Conservation (phyloP, 2,329 filamentous ascomycete genomes). For the Curvularia spicifera region DNA sequence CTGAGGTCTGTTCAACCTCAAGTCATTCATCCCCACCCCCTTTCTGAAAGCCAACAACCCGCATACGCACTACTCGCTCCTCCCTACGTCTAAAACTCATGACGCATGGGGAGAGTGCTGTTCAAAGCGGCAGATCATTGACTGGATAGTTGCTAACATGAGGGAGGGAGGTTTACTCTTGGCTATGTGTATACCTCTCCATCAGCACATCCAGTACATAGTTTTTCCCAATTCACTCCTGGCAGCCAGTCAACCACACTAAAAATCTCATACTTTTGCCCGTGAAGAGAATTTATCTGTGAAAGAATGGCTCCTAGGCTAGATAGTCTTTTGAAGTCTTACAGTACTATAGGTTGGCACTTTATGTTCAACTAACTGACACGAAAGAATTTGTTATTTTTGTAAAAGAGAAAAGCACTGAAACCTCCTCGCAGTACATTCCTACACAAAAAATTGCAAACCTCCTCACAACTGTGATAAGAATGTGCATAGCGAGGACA, state of each 20-base stretch:
- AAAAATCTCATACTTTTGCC: not conserved
- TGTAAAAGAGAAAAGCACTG: too few relatives aligned
- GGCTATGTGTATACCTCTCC: not conserved
- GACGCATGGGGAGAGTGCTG: not conserved
- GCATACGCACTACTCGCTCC: not conserved
- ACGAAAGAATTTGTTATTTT: too few relatives aligned
- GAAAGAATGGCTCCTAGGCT: too few relatives aligned
- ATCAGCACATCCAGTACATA: not conserved
- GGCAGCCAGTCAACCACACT: not conserved
- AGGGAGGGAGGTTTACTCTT: not conserved
- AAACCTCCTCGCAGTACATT: too few relatives aligned
- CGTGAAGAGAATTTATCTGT: not conserved
- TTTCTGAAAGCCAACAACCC: too few relatives aligned
- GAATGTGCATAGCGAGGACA: too few relatives aligned
- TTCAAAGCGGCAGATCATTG: not conserved
- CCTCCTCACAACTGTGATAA: too few relatives aligned
- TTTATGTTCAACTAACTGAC: too few relatives aligned
- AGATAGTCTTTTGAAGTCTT: too few relatives aligned
- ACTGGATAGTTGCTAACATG: not conserved
- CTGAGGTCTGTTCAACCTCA: too few relatives aligned
- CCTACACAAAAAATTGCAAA: too few relatives aligned
- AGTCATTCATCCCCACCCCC: not conserved
- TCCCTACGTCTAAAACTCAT: not conserved
- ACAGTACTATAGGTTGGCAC: too few relatives aligned
- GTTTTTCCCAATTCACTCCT: not conserved